A percentile compares a stretch with the other conserved stretches of the same genome.
These are phyloP conservation scores for Haplosporangium gracile DNA, from an alignment of 192 early-diverging fungal species.

Conservation along the genomic window DNA sequence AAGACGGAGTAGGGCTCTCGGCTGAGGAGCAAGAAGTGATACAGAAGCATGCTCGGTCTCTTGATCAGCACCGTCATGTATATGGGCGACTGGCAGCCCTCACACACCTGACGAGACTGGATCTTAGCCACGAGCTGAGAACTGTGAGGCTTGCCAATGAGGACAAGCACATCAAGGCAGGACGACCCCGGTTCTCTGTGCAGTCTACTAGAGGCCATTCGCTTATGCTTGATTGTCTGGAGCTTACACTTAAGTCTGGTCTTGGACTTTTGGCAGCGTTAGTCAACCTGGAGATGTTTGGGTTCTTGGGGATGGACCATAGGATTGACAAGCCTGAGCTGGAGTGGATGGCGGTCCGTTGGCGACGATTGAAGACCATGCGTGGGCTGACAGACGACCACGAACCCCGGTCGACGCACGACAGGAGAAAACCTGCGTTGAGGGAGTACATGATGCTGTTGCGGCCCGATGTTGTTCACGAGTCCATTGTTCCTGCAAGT, in stretches of 20 bases:
- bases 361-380: background rate
- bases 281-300: conserved; percentile 1
- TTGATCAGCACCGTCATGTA: background rate
- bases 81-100: background rate
- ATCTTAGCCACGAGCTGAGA: background rate
- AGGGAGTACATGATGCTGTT: background rate
- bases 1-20: background rate
- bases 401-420: background rate
- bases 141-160: background rate
- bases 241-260: background rate
- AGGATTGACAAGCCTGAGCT: background rate
- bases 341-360: background rate
- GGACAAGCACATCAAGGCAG: background rate
- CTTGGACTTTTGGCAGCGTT: background rate
- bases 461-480: background rate
- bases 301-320: background rate
- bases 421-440: background rate
- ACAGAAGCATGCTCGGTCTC: background rate
- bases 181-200: too few relatives aligned
- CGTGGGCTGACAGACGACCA: background rate
- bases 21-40: background rate
- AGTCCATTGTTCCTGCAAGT: background rate
- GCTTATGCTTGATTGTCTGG: background rate
- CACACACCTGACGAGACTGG: background rate
- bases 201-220: background rate